These are phyloP conservation scores for Omphalea diandra DNA, from an alignment of 441 rosid species.

Conservation along the genomic window DNA sequence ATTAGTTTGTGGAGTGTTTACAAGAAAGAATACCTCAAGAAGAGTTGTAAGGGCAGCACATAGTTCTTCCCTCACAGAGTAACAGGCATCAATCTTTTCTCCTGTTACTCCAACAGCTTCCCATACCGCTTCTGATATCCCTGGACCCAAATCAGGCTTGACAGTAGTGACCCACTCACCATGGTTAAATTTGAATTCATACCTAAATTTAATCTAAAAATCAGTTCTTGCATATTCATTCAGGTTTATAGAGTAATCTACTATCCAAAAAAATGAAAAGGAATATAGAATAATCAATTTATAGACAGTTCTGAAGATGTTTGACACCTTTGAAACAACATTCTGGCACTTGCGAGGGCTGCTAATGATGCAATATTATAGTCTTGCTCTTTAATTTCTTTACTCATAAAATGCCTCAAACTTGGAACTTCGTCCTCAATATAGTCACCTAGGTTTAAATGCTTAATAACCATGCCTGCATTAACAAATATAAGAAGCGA, in stretches of 20 bases:
- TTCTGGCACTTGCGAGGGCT: constrained; percentile 74
- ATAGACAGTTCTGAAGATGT: neutral
- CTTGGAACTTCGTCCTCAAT: constrained; percentile 62
- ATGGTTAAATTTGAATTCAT: constrained; percentile 80
- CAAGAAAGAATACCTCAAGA: constrained; percentile 52
- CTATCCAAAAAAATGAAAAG: too few species aligned
- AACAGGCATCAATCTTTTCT: constrained; percentile 46
- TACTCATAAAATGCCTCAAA: constrained; percentile 54
- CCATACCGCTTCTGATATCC: constrained; percentile 57
- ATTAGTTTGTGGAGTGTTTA: neutral
- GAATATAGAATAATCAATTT: constrained; percentile 7
- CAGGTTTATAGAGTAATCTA: too few species aligned
- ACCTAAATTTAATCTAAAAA: constrained; percentile 39
- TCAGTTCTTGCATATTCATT: neutral
- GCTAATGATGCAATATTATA: constrained; percentile 64
- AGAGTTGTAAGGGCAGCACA: constrained; percentile 57
- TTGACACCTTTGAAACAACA: constrained; percentile 59
- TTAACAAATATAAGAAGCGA: neutral
- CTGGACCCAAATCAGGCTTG: constrained; percentile 76
- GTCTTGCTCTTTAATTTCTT: constrained; percentile 36
- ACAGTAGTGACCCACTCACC: constrained; percentile 65
- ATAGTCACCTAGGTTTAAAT: constrained; percentile 56
- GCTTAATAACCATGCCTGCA: constrained; percentile 55
- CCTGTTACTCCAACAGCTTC: constrained; percentile 55
- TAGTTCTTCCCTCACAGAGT: constrained; percentile 51